Evolutionary conservation across 2,329 filamentous ascomycete species (phyloP), one percentile per base, ranked within the genome.

Genomic region (Pseudocercospora eumusae): DNA sequence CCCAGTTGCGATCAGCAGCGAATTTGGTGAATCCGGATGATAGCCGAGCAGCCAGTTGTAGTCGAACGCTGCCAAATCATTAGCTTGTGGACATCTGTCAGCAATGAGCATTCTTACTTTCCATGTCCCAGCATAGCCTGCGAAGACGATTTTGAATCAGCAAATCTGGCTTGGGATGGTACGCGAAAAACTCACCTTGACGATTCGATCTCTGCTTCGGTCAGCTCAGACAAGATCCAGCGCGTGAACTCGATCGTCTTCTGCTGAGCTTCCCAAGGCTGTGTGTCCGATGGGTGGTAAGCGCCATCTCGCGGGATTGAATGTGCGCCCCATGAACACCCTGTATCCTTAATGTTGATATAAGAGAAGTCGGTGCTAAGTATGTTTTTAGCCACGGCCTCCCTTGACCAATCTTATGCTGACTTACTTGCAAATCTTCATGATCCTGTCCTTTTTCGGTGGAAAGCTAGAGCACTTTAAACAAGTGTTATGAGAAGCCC

Each of bases 91-190:
- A 33, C 11, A 33, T 33, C 31, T 33, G 3, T 21, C 18, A 25
- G 15, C 2, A 47, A 15, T 13, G n/a, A 25, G 44, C 21, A 47
- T 23, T 18, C 44, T 47, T 8, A 47, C 44, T 47, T 13, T 47
- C 44, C 44, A 47, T 47, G n/a, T 47, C 44, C 44, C 44, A 47
- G 11, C 44, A 47, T 47, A 47, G n/a, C 18, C 44, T 47, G 31
- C 31, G 13, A 33, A 33, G 4, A 33, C 31, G 31, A 33, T 33
- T 33, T 15, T 0, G 31, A 15, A 15, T 33, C 31, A 33, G 31
- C 31, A 10, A 33, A 33, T 33, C 31, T 33, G 31, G 31, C 4
- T 15, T 33, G 31, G 15, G 31, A 15, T 33, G 11, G 5, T 33
- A 2, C 11, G 11, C 31, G 11, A 5, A 33, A 45, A n/a, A 15